Percentiles rank a stretch among this genome's conserved stretches.
Conservation (phyloP, 2,329 filamentous ascomycete genomes). For the Acephala macrosclerotiorum region DNA sequence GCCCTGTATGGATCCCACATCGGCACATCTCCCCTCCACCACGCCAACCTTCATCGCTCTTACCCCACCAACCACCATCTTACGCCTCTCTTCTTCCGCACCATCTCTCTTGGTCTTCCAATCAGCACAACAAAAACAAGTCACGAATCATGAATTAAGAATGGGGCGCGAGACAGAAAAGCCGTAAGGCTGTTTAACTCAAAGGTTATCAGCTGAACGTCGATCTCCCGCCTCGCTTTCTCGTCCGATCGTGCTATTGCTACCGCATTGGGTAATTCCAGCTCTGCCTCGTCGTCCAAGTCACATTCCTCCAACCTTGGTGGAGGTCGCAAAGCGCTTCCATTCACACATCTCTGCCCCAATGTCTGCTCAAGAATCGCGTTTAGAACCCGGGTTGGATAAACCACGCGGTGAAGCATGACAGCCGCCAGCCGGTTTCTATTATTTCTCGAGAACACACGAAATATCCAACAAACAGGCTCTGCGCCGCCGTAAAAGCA, state of each 20-base stretch:
- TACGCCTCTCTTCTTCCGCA: not conserved
- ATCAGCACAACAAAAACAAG: not conserved
- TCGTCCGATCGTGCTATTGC: no score
- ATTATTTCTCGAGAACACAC: not conserved
- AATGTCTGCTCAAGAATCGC: no score
- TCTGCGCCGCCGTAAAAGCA: constrained; percentile 10
- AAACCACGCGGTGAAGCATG: no score
- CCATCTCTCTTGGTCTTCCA: not conserved
- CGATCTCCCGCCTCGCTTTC: not conserved
- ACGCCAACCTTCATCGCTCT: not conserved
- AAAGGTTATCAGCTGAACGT: not conserved
- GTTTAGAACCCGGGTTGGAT: no score
- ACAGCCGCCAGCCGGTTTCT: no score
- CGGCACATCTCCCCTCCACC: not conserved
- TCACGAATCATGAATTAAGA: not conserved
- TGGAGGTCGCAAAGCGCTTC: not conserved
- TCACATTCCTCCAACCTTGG: not conserved
- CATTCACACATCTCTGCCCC: no score
- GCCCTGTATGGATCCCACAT: constrained; percentile 19
- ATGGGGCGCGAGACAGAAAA: not conserved
- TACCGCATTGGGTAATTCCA: not conserved
- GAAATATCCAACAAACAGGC: not conserved
- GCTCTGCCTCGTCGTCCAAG: not conserved
- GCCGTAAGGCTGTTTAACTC: not conserved
- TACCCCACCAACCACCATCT: not conserved